These are phyloP conservation scores for Coniochaeta ligniaria DNA, from an alignment of 2,329 filamentous ascomycete genomes.

Conservation along the genomic window DNA sequence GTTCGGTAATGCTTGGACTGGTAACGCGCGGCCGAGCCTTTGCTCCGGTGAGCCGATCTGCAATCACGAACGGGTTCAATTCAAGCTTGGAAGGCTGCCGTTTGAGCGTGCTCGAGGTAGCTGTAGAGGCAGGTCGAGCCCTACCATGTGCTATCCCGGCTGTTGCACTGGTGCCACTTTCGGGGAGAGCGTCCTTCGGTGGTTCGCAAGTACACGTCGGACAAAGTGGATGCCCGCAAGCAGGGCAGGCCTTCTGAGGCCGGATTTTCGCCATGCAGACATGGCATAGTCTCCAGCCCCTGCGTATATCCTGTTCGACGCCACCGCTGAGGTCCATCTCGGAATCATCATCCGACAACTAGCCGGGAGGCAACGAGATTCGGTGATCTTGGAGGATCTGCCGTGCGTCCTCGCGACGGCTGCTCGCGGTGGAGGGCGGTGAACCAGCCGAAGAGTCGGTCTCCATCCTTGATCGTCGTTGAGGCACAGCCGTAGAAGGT, in stretches of 20 bases:
- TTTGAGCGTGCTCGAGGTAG: neutral
- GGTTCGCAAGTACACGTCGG: slow-evolving; percentile 34
- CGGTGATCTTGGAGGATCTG: slow-evolving; percentile 40
- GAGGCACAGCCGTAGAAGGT: neutral
- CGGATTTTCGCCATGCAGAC: slow-evolving; percentile 36
- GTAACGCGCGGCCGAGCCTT: neutral
- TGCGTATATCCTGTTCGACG: slow-evolving; percentile 21
- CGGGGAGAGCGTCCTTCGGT: slow-evolving; percentile 6
- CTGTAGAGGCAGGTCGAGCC: neutral
- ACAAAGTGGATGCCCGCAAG: slow-evolving; percentile 45
- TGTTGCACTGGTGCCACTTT: neutral
- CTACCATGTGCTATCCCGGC: neutral
- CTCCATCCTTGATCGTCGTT: neutral
- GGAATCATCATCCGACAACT: slow-evolving; percentile 34
- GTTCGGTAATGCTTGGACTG: neutral
- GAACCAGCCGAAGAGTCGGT: neutral
- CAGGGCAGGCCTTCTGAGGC: slow-evolving; percentile 31
- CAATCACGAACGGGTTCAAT: neutral
- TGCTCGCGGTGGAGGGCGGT: slow-evolving; percentile 19
- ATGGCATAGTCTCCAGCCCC: slow-evolving; percentile 36
- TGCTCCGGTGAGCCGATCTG: neutral
- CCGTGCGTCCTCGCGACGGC: slow-evolving; percentile 33
- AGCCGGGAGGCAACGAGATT: slow-evolving; percentile 36
- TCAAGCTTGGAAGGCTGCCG: neutral
- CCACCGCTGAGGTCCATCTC: slow-evolving; percentile 19